Evolutionary conservation across 2,329 filamentous ascomycete species (phyloP).

Genomic region (Aspergillus fructus): DNA sequence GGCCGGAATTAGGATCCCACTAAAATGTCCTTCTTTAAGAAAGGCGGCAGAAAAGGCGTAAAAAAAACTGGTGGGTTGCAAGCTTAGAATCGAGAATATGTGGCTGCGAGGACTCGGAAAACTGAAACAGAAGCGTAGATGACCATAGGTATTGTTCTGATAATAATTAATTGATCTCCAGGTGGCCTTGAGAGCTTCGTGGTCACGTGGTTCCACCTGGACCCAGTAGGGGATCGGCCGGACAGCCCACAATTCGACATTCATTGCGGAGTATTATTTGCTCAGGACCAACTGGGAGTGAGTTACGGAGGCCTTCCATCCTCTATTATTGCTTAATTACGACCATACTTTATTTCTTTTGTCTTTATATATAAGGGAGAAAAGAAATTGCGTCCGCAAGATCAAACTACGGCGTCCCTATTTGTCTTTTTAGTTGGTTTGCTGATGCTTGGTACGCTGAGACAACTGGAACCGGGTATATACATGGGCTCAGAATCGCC

Average conservation of each 20-base stretch:
- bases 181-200: slow-evolving; percentile 31
- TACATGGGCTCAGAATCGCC: neutral
- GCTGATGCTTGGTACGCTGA: neutral
- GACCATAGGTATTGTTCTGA: neutral
- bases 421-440: neutral
- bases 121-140: neutral
- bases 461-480: neutral
- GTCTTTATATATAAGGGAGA: too few species aligned
- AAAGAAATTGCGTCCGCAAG: too few species aligned
- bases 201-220: slow-evolving; percentile 32
- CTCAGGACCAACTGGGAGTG: too few species aligned
- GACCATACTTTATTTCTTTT: too few species aligned
- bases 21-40: neutral
- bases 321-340: too few species aligned
- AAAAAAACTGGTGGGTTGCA: neutral
- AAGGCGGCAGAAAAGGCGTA: neutral
- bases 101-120: neutral
- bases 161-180: slow-evolving; percentile 8
- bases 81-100: neutral
- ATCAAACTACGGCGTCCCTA: neutral
- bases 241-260: too few species aligned
- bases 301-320: too few species aligned
- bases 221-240: too few species aligned
- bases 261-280: too few species aligned
- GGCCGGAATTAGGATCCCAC: neutral